These are phyloP conservation scores for Polygonum maritimum DNA, from an alignment of 148 eudicot genomes.

Conservation along the genomic window DNA sequence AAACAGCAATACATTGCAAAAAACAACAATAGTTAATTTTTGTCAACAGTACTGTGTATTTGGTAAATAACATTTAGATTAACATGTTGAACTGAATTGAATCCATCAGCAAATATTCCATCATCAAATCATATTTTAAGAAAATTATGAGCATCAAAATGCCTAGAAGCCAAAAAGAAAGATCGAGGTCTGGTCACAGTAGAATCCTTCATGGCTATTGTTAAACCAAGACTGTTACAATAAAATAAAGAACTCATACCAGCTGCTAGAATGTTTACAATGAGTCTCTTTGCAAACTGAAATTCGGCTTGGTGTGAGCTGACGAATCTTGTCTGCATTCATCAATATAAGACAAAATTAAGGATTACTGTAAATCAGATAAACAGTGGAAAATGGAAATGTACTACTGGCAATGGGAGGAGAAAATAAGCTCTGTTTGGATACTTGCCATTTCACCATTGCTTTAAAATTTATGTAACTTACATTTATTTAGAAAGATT, in stretches of 20 bases:
- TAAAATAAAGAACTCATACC: slow-evolving; percentile 28
- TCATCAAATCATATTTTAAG: background rate
- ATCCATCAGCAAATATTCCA: background rate
- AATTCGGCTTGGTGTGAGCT: slow-evolving; percentile 58
- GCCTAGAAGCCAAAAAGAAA: background rate
- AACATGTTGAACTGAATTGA: background rate
- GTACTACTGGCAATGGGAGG: background rate
- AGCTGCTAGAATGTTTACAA: slow-evolving; percentile 34
- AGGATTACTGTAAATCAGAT: slow-evolving; percentile 2
- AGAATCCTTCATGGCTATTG: background rate
- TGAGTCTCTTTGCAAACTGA: slow-evolving; percentile 44
- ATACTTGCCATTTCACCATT: background rate
- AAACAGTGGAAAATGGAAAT: background rate
- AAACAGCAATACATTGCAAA: background rate
- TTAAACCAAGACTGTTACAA: background rate
- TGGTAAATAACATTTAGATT: too few relatives aligned
- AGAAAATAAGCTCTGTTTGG: background rate
- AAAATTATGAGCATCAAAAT: background rate
- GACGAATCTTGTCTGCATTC: slow-evolving; percentile 61
- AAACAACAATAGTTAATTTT: background rate
- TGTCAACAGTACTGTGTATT: too few relatives aligned
- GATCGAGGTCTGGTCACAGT: background rate
- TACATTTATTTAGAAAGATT: background rate
- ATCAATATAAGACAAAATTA: slow-evolving; percentile 5
- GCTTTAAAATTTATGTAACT: background rate